Evolutionary conservation across 352 stramenopile species (phyloP), one percentile per base, ranked within the genome.

Genomic region (Ophiocytium majus): DNA sequence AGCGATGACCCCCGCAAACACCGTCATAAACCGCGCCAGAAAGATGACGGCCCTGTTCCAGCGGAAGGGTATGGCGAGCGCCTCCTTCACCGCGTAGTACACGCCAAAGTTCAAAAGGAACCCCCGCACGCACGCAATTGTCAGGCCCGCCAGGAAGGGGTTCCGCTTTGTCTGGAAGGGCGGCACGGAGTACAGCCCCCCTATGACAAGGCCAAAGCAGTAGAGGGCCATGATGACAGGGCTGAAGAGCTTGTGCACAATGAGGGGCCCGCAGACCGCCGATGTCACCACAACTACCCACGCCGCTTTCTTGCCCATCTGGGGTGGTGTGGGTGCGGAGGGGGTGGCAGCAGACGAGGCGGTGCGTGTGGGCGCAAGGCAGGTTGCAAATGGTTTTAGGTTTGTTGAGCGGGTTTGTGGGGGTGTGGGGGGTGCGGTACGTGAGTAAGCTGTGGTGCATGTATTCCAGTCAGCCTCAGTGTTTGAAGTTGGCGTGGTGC

Each of bases 51-150:
- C 93, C 0, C 92, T 92, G 85, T 91, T 94, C 93, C 93, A 96
- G 28, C 34, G 35, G 88, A 96, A 96, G 0, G 92, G 36, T 36
- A 91, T 83, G 19, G 90, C 91, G 33, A 91, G 81, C 0, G 93
- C 92, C 90, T 96, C 92, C 50, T 93, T 92, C 14, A 95, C 92
- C 10, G 93, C 93, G 88, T 95, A 95, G 84, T 95, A 96, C 0
- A 96, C 91, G 50, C 93, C 93, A 89, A 96, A 96, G 85, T 96
- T 96, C 23, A 96, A 88, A 10, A 95, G 85, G 87, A 96, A 96
- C 50, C 93, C 93, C 80, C 93, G 90, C 10, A 95, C 92, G 28
- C 89, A 93, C 19, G 93, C 92, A 82, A 96, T 96, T 0, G 91
- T 95, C 0, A 93, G 79, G 50, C 92, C 93, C 28, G 93, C 93